Base-by-base conservation (phyloP, 1,139 yeast genomes). In the Saccharomyces hybrid region DNA sequence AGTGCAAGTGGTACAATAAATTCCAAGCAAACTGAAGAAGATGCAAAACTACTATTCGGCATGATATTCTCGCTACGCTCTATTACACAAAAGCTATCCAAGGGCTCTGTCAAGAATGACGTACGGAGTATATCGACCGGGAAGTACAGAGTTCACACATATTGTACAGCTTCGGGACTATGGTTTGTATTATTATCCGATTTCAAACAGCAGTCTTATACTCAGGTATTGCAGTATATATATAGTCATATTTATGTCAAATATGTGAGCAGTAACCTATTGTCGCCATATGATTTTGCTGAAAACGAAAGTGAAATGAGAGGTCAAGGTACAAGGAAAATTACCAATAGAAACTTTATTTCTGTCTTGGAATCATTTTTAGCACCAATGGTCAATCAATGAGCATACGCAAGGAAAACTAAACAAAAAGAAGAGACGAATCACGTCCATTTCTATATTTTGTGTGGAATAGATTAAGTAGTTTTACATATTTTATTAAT, bases 11-110 rank as follows among this genome's bases (percentile, higher is more conserved):
- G 86, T 0, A 66, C 78, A 0, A 73, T 78, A 50, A 86, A 86
- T 64, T 74, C 76, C 27, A 78, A 76, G 57, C 84, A 82, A 65
- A 78, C 78, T 53, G 83, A 83, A 46, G 85, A 86, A 64, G 76
- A 81, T 14, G 84, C 93, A 11, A 87, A 93, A 68, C 78, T 93
- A 48, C 75, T 93, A 19, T 93, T 89, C 68, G 99, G 99, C n/a
- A 82, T 88, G 51, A 75, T 89, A 19, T 87, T 83, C 67, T 89
- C 97, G 8, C 72, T 93, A 58, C 80, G 91, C 54, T 87, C 84
- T 60, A 80, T 91, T 52, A 79, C 93, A 0, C 76, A 82, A 29
- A 85, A 87, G 63, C 73, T 89, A 6, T 76, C 77, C 29, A 62
- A 64, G 13, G 67, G 62, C 3, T 60, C 63, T 3, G 54, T 54